Conservation (phyloP, 306 rosid genomes). For the Hippophae rhamnoides region DNA sequence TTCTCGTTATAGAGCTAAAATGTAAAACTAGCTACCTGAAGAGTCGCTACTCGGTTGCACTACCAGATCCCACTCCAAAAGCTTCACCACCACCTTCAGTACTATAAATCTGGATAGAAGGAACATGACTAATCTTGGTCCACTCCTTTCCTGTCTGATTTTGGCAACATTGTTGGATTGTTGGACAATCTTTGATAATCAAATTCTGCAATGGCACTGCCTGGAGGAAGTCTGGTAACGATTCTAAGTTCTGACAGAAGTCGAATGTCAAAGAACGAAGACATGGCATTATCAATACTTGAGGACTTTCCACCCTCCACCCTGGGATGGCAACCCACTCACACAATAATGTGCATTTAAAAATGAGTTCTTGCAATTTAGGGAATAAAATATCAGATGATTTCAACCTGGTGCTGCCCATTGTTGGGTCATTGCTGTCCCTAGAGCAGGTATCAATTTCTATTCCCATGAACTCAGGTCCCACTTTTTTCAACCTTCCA, state of each 20-base stretch:
- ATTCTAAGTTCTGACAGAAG: neutral
- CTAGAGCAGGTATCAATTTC: neutral
- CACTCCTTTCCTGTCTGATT: slow-evolving; percentile 3
- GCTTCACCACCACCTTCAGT: neutral
- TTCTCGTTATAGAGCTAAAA: too few species aligned
- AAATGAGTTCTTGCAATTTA: neutral
- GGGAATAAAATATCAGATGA: neutral
- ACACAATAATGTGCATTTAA: slow-evolving; percentile 1
- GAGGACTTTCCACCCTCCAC: neutral
- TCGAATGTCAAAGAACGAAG: neutral
- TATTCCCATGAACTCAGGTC: slow-evolving; percentile 5
- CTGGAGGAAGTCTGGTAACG: slow-evolving; percentile 6
- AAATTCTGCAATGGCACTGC: slow-evolving; percentile 4
- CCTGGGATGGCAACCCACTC: neutral
- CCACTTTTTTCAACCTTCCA: neutral
- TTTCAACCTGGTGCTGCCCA: too few species aligned
- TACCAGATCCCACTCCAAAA: too few species aligned
- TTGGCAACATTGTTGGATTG: neutral
- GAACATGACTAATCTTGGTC: slow-evolving; percentile 7
- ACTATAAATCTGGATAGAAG: neutral
- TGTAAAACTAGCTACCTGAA: neutral
- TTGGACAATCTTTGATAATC: neutral
- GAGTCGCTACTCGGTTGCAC: neutral
- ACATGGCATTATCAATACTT: slow-evolving; percentile 5
- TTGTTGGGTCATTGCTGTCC: too few species aligned